A percentile compares a stretch with the other conserved stretches of the same genome.
phyloP scores from a whole-genome alignment of 768 basidiomycete species.

The Mycena filopes region DNA sequence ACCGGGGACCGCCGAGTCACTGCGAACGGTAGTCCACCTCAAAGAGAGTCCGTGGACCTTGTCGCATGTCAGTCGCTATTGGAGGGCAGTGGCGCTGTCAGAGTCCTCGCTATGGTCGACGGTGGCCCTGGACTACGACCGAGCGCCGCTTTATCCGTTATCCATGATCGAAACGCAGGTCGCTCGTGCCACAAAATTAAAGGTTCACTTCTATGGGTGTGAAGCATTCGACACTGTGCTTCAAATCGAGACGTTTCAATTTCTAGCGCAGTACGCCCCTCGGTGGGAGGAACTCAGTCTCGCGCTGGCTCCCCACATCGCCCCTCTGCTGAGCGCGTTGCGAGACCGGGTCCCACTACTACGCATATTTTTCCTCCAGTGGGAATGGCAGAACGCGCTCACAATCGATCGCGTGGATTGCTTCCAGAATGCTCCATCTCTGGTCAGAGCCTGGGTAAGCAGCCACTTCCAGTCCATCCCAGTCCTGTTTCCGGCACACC shows the following conservation, averaged over 20 bases:
- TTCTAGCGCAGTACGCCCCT: neutral
- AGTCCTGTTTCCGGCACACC: neutral
- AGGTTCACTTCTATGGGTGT: slow-evolving; percentile 9
- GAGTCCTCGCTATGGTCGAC: slow-evolving; percentile 2
- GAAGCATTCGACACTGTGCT: neutral
- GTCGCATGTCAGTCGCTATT: neutral
- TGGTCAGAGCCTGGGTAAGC: neutral
- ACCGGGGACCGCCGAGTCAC: neutral
- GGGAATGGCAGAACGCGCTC: too few species aligned
- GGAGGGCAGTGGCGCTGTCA: neutral
- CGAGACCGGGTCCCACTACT: neutral
- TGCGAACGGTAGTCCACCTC: neutral
- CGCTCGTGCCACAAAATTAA: neutral
- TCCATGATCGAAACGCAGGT: slow-evolving; percentile 7
- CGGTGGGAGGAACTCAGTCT: slow-evolving; percentile 14
- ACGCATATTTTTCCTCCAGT: slow-evolving; percentile 5
- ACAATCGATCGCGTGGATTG: too few species aligned
- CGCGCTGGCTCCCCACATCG: neutral
- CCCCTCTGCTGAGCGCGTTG: neutral
- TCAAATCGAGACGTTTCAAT: neutral
- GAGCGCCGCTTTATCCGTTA: neutral
- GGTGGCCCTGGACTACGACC: neutral
- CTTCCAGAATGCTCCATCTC: neutral
- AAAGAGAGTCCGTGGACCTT: neutral
- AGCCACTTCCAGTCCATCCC: neutral